Evolutionary conservation across 306 rosid species (phyloP), one percentile per base, ranked within the genome.

Genomic region (Gynostemma pentaphyllum): DNA sequence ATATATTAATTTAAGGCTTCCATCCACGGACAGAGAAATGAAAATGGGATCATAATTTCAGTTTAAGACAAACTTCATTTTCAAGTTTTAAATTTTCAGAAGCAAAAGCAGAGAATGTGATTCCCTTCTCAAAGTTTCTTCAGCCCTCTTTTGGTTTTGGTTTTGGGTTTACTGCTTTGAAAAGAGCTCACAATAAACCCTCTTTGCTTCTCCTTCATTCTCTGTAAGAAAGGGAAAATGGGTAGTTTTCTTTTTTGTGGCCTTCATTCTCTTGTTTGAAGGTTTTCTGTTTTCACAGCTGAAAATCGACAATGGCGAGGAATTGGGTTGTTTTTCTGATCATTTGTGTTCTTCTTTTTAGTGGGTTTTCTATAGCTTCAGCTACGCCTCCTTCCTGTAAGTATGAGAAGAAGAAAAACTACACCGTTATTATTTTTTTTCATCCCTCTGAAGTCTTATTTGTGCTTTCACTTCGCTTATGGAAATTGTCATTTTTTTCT

Each of bases 371-470:
- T 51, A 74, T 95, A 71, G 87, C 78, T 81, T 78, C 95, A 36
- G 95, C 99, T 27, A 40, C 84, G 29, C 82, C 95, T 62, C 87
- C 96, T 52, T 81, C 87, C 67, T 88, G 99, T 94, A 70, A 85
- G 95, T 84, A 39, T 49, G 30, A 50, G 64, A 61, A 22, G 64
- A n/a, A n/a, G n/a, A n/a, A n/a, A n/a, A n/a, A n/a, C 14, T 36
- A 6, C n/a, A n/a, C n/a, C n/a, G n/a, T n/a, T n/a, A n/a, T n/a
- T n/a, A n/a, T n/a, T n/a, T n/a, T n/a, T 6, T 59, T 37, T 14
- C 12, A 0, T n/a, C 48, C 28, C 3, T n/a, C 22, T 22, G 13
- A 8, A 16, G 30, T 30, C 34, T 4, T 50, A 32, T 32, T 9
- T 57, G 4, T 57, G 45, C 18, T n/a, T 10, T 56, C 42, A 45